These are phyloP conservation scores for Tolypocladium album DNA, from an alignment of 2,329 filamentous ascomycete genomes.

Conservation along the genomic window DNA sequence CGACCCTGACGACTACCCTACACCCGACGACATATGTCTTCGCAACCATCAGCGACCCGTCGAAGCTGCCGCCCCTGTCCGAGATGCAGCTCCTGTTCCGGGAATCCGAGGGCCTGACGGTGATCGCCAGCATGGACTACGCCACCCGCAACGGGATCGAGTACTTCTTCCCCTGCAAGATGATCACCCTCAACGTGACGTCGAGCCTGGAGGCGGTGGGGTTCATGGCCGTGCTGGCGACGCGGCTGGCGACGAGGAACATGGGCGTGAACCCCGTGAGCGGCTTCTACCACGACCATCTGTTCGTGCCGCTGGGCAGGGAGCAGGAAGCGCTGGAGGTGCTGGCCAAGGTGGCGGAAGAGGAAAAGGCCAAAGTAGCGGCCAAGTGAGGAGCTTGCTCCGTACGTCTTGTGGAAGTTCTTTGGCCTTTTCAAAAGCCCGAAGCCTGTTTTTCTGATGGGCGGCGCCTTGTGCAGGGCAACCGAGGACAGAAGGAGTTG, in stretches of 20 bases:
- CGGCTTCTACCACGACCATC: conserved; percentile 43
- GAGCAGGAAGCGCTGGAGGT: conserved; percentile 29
- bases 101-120: conserved; percentile 34
- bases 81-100: conserved; percentile 33
- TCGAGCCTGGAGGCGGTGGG: conserved; percentile 45
- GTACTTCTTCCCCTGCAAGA: conserved; percentile 32
- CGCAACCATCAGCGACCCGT: conserved; percentile 20
- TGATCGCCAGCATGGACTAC: conserved; percentile 26
- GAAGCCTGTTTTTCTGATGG: too few species aligned
- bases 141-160: conserved; percentile 24
- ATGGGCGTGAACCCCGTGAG: conserved; percentile 42
- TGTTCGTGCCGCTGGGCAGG: conserved; percentile 35
- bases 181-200: conserved; percentile 41
- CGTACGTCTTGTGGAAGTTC: too few species aligned
- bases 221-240: conserved; percentile 38
- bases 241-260: conserved; percentile 23
- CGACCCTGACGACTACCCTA: conserved; percentile 27
- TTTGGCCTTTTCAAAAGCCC: too few species aligned
- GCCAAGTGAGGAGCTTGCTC: neutral
- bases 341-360: conserved; percentile 17
- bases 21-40: conserved; percentile 36
- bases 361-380: conserved; percentile 5
- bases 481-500: too few species aligned
- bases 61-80: conserved; percentile 19
- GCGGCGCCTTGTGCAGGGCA: too few species aligned